Evolutionary conservation across 768 basidiomycete genomes (phyloP).

Genomic region (Phlegmacium glaucopus): DNA sequence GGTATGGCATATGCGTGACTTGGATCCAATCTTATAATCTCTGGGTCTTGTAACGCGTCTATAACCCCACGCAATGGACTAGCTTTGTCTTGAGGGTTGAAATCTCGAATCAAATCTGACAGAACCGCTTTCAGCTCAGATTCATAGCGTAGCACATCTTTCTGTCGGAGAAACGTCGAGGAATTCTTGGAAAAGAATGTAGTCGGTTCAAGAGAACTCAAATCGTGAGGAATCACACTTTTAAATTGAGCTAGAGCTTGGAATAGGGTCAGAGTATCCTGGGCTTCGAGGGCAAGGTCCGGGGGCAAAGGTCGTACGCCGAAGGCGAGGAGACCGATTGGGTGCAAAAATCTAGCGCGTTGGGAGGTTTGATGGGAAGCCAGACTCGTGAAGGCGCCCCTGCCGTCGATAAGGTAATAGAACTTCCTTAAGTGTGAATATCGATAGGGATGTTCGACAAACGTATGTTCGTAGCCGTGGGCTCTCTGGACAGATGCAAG

Average conservation of each 20-base stretch:
- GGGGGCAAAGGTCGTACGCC: conserved; percentile 48
- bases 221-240: conserved; percentile 12
- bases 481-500: conserved; percentile 56
- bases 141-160: conserved; percentile 61
- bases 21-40: conserved; percentile 11
- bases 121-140: conserved; percentile 44
- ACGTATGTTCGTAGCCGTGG: conserved; percentile 55
- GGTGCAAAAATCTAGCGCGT: conserved; percentile 57
- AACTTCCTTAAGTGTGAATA: conserved; percentile 76
- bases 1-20: conserved; percentile 31
- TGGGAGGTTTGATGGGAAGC: conserved; percentile 31
- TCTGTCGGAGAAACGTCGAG: conserved; percentile 43
- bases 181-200: conserved; percentile 39
- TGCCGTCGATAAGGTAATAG: conserved; percentile 38
- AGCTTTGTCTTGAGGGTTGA: conserved; percentile 29
- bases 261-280: conserved; percentile 54
- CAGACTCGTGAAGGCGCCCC: conserved; percentile 35
- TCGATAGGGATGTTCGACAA: conserved; percentile 63
- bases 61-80: conserved; percentile 39
- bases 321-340: conserved; percentile 55
- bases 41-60: conserved; percentile 34
- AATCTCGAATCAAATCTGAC: conserved; percentile 29
- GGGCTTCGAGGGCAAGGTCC: conserved; percentile 61
- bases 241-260: conserved; percentile 30
- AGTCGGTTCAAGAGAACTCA: conserved; percentile 37